Conservation (phyloP, 1,139 yeast species). For the Suzukiozyma palmioleophila region DNA sequence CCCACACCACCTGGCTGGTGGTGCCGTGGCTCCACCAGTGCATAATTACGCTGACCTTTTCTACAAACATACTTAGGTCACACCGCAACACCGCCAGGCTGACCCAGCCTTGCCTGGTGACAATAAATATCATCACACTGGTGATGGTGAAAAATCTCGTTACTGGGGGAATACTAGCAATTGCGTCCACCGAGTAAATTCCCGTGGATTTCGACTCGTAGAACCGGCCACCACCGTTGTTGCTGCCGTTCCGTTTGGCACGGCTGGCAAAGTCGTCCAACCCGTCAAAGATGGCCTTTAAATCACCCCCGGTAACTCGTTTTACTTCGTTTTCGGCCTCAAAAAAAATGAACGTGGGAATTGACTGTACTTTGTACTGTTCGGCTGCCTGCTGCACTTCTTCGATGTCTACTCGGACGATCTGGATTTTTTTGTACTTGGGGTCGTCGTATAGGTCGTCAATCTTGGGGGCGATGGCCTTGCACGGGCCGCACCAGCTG, state of each 20-base stretch:
- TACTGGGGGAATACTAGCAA: constrained; percentile 41
- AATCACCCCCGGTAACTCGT: constrained; percentile 42
- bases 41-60: constrained; percentile 3
- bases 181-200: constrained; percentile 15
- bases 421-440: constrained; percentile 33
- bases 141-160: constrained; percentile 42
- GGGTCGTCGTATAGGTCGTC: constrained; percentile 33
- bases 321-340: constrained; percentile 30
- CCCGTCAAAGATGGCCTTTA: background rate
- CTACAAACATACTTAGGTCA: constrained; percentile 8
- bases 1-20: constrained; percentile 5
- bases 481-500: constrained; percentile 59
- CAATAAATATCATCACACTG: constrained; percentile 29
- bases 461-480: constrained; percentile 44
- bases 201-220: background rate
- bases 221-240: background rate
- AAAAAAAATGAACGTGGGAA: constrained; percentile 47
- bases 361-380: constrained; percentile 31
- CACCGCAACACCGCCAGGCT: constrained; percentile 10
- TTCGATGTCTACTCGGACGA: constrained; percentile 49
- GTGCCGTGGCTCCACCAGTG: constrained; percentile 5
- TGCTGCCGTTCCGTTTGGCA: background rate
- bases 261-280: background rate
- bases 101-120: constrained; percentile 17
- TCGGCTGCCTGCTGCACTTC: constrained; percentile 33